These are phyloP conservation scores for Myxozyma geophila DNA, from an alignment of 805 yeast genomes.

Conservation along the genomic window DNA sequence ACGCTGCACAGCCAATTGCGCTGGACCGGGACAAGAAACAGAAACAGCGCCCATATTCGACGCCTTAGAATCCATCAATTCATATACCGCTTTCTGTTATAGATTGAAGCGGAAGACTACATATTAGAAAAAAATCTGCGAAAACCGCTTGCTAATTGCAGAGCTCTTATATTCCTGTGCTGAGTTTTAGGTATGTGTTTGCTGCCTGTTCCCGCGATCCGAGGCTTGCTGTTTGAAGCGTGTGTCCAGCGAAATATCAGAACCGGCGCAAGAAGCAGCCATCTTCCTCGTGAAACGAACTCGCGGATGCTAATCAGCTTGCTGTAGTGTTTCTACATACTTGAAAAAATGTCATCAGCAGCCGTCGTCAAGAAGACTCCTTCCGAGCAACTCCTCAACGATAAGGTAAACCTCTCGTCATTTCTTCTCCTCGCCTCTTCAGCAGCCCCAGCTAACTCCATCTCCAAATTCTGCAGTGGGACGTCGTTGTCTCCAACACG, in stretches of 20 bases:
- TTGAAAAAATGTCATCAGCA: slow-evolving; percentile 14
- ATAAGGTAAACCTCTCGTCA: slow-evolving; percentile 42
- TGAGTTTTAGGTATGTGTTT: not conserved
- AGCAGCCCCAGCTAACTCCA: not conserved
- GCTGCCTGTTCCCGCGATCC: not conserved
- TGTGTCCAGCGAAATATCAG: not conserved
- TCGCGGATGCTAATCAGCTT: too few species aligned
- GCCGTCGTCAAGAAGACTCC: slow-evolving; percentile 36
- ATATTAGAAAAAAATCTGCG: not conserved
- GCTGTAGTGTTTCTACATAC: not conserved
- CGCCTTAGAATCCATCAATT: too few species aligned
- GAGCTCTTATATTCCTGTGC: not conserved
- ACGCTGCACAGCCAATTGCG: too few species aligned
- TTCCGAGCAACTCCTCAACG: slow-evolving; percentile 46
- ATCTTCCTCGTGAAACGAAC: too few species aligned
- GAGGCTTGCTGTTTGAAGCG: not conserved
- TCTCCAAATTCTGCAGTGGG: slow-evolving; percentile 62
- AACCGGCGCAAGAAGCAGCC: too few species aligned
- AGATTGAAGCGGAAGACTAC: too few species aligned
- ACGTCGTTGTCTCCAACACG: slow-evolving; percentile 90
- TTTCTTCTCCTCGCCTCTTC: not conserved
- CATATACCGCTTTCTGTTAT: too few species aligned
- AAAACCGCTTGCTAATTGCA: not conserved
- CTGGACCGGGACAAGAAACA: too few species aligned
- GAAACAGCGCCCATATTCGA: too few species aligned